Base-by-base conservation (phyloP, 495 filamentous ascomycete species). In the Podospora fimiseda region DNA sequence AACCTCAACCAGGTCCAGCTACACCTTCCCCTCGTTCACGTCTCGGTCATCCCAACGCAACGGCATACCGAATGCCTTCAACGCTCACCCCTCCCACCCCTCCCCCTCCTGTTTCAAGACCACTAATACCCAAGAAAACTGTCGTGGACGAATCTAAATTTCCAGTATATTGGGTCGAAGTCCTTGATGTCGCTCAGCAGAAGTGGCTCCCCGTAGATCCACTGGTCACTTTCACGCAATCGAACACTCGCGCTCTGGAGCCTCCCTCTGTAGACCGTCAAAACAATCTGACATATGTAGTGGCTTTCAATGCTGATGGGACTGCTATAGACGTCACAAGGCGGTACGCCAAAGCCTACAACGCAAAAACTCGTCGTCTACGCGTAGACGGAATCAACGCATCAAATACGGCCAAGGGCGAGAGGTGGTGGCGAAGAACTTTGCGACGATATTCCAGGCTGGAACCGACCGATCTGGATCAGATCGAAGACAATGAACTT, bases 151-250 rank as follows among this genome's bases (percentile, higher is more conserved):
- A 84, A 61, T 92, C 89, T 2, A 65, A 77, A 2, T 87, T 82
- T 55, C 94, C 93, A 0, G 71, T 97, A 4, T 96, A 87, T 64
- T 98, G 93, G 93, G 84, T 96, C 1, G 93, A 98, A 69, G 85
- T 87, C 2, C 89, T 94, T 60, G 88, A 95, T 60, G 73, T 81
- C 51, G 86, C 84, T 13, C 74, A 85, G 24, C 86, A 96, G 63
- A 95, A 90, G 75, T 97, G 91, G 91, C 78, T 95, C 45, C 79
- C 89, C 1, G 79, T 93, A 20, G 94, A 98, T 61, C 86, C 92
- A 0, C 62, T 96, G 2, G 88, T 90, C 24, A 95, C 89, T 2
- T 71, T 74, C 37, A 84, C 88, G 0, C 77, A 90, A 22, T 84
- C 79, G 59, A 90, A 87, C 57, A 81, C 89, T 1, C 65, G 60